phyloP scores from a whole-genome alignment of 495 filamentous ascomycete species.

The Rhypophila decipiens region DNA sequence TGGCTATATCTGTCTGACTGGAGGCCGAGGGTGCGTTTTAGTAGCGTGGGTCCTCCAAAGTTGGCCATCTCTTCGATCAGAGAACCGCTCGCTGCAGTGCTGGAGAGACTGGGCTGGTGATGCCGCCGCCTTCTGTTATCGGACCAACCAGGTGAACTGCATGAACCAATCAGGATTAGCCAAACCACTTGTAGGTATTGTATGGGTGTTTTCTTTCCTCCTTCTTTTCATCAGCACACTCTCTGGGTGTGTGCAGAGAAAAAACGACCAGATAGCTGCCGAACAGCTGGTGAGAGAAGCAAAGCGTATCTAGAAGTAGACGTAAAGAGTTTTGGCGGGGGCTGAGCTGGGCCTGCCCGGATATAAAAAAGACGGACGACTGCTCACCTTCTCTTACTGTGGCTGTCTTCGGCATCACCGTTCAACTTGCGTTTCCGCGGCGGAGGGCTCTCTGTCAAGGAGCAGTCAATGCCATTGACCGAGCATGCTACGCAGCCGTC shows the following conservation, averaged over 20 bases:
- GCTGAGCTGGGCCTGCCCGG: conserved; percentile 6
- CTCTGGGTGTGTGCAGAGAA: conserved; percentile 7
- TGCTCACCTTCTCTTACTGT: conserved; percentile 52
- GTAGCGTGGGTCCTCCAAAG: conserved; percentile 51
- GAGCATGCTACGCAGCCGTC: conserved; percentile 58
- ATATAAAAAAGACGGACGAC: not conserved
- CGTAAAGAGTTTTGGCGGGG: no score
- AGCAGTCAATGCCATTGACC: conserved; percentile 56
- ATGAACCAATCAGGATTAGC: conserved; percentile 41
- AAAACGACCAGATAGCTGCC: no score
- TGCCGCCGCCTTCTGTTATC: conserved; percentile 48
- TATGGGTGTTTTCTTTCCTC: no score
- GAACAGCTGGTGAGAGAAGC: no score
- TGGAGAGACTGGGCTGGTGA: conserved; percentile 48
- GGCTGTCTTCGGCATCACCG: conserved; percentile 52
- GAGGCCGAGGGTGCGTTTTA: conserved; percentile 60
- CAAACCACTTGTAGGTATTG: conserved; percentile 7
- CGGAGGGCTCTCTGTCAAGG: conserved; percentile 58
- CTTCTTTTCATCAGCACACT: conserved; percentile 3
- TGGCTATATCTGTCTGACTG: conserved; percentile 57
- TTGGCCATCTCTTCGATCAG: conserved; percentile 56
- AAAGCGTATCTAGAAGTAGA: no score
- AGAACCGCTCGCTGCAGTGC: conserved; percentile 46
- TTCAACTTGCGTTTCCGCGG: conserved; percentile 69
- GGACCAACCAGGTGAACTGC: conserved; percentile 46